phyloP scores from a whole-genome alignment of 2,329 filamentous ascomycete genomes.

The Pezicula neosporulosa region DNA sequence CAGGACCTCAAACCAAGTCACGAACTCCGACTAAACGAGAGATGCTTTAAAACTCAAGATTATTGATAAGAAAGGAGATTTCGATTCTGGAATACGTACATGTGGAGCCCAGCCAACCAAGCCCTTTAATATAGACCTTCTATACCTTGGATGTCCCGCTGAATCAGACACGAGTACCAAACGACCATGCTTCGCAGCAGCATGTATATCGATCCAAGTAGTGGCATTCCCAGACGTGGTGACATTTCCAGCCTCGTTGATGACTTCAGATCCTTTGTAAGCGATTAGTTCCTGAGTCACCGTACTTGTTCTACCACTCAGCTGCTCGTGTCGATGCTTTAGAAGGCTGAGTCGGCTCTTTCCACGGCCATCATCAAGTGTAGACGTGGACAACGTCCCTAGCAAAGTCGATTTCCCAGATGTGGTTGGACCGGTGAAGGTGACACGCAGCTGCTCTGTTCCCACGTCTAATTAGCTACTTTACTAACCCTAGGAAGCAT shows the following conservation, averaged over 20 bases:
- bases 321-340: constrained; percentile 91
- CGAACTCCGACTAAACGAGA: too few species aligned
- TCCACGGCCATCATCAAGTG: constrained; percentile 86
- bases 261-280: constrained; percentile 59
- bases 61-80: too few species aligned
- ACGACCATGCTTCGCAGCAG: constrained; percentile 67
- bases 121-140: constrained; percentile 82
- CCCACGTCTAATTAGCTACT: neutral
- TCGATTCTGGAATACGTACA: constrained; percentile 1
- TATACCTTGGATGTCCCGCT: constrained; percentile 84
- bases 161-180: constrained; percentile 90
- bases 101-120: constrained; percentile 96
- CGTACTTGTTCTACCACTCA: constrained; percentile 88
- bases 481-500: too few species aligned
- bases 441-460: constrained; percentile 74
- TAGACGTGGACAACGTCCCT: constrained; percentile 83
- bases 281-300: constrained; percentile 92
- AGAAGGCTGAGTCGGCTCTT: constrained; percentile 85
- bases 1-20: too few species aligned
- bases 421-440: constrained; percentile 82
- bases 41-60: too few species aligned
- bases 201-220: constrained; percentile 93
- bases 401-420: constrained; percentile 91
- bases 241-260: constrained; percentile 69
- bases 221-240: constrained; percentile 66